phyloP scores from a whole-genome alignment of 208 protist species.

The Leptomonas seymouri region DNA sequence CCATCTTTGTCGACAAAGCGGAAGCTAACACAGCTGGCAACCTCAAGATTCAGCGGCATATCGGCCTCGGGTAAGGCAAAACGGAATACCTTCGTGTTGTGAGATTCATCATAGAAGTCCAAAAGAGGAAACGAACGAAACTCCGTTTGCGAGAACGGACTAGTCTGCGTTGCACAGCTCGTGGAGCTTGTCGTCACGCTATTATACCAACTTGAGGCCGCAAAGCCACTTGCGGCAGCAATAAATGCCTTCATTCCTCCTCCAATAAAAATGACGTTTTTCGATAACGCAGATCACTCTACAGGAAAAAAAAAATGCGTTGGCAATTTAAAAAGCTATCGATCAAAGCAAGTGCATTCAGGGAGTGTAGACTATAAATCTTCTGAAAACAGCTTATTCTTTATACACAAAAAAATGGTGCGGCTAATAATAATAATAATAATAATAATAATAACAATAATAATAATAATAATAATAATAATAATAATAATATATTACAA shows the following conservation, averaged over 20 bases:
- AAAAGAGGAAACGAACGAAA: constrained; percentile 81
- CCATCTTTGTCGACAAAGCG: constrained; percentile 77
- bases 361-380: too few species aligned
- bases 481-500: too few species aligned
- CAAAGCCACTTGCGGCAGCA: constrained; percentile 50
- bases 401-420: too few species aligned
- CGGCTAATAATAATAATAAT: too few species aligned
- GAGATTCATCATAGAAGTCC: constrained; percentile 83
- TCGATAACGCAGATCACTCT: too few species aligned
- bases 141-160: constrained; percentile 78
- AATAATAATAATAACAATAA: too few species aligned
- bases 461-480: too few species aligned
- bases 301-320: too few species aligned
- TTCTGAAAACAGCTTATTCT: too few species aligned
- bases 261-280: neutral
- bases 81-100: constrained; percentile 89
- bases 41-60: constrained; percentile 79
- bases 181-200: constrained; percentile 30
- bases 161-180: constrained; percentile 44
- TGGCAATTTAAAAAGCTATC: too few species aligned
- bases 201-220: constrained; percentile 61
- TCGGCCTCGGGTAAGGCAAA: constrained; percentile 86
- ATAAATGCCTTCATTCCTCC: constrained; percentile 68
- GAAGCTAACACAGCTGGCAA: constrained; percentile 78
- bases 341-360: too few species aligned